Evolutionary conservation across 1,284 basidiomycete genomes (phyloP).

Genomic region (Ganoderma sinense): DNA sequence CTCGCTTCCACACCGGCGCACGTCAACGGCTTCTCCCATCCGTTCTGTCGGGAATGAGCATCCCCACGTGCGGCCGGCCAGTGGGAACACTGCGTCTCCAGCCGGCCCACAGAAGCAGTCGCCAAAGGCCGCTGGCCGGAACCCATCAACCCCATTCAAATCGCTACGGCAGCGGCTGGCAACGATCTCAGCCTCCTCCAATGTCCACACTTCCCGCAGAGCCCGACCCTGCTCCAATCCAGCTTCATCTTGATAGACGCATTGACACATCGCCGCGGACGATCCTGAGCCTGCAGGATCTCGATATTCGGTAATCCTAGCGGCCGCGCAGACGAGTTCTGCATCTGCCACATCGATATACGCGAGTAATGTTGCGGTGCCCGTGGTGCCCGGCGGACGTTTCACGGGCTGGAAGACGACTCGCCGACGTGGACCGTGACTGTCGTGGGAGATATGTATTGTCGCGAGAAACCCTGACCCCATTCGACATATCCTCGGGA

Average conservation of each 20-base stretch:
- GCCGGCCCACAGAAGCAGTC: neutral
- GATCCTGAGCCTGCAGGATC: neutral
- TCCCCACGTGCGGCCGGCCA: constrained; percentile 4
- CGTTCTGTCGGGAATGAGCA: neutral
- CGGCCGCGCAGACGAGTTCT: neutral
- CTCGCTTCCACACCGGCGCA: constrained; percentile 5
- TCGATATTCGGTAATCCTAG: neutral
- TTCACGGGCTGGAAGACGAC: neutral
- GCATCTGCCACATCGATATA: neutral
- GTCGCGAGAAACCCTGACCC: neutral
- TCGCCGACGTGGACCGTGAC: neutral
- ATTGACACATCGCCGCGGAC: neutral
- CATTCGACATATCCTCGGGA: neutral
- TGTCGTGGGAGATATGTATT: neutral
- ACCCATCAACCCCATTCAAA: constrained; percentile 1
- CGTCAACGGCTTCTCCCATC: neutral
- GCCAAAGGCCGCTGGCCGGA: neutral
- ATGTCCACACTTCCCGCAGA: neutral
- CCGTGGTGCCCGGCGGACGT: neutral
- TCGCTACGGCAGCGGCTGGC: neutral
- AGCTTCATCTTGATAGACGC: neutral
- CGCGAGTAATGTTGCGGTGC: neutral
- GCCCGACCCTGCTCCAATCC: neutral
- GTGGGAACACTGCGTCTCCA: neutral
- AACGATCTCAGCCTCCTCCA: neutral